A percentile compares a stretch with the other conserved stretches of the same genome.
phyloP scores from a whole-genome alignment of 257 asterid genomes.

The Gentiana dahurica region DNA sequence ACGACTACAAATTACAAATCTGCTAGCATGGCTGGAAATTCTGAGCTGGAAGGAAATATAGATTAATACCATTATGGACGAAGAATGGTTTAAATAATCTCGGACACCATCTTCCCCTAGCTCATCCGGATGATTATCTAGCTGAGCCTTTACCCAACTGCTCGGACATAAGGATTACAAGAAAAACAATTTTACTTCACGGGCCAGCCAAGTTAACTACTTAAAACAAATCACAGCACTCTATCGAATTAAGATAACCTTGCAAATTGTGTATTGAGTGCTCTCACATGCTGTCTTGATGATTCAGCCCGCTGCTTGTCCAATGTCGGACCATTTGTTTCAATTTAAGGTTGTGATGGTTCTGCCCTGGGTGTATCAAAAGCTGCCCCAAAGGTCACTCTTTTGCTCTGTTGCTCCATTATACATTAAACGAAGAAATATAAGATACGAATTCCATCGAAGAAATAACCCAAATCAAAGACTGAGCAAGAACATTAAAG shows the following conservation, averaged over 20 bases:
- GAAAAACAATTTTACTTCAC: no score
- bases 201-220: background rate
- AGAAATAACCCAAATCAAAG: no score
- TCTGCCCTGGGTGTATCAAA: conserved; percentile 43
- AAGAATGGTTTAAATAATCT: conserved; percentile 81
- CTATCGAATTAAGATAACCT: conserved; percentile 28
- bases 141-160: conserved; percentile 92
- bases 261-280: conserved; percentile 88
- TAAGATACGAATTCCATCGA: no score
- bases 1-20: no score
- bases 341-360: conserved; percentile 24
- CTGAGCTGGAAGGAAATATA: conserved; percentile 6
- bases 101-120: conserved; percentile 95
- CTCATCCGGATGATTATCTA: conserved; percentile 89
- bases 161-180: background rate
- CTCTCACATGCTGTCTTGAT: conserved; percentile 88
- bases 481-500: no score
- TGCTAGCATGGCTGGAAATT: no score
- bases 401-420: conserved; percentile 56
- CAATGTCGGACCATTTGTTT: conserved; percentile 24
- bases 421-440: background rate
- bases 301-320: conserved; percentile 74
- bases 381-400: conserved; percentile 20
- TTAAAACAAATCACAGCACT: background rate
- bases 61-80: conserved; percentile 56